Evolutionary conservation across 331 rosid genomes (phyloP).

Genomic region (Malus hybrid): DNA sequence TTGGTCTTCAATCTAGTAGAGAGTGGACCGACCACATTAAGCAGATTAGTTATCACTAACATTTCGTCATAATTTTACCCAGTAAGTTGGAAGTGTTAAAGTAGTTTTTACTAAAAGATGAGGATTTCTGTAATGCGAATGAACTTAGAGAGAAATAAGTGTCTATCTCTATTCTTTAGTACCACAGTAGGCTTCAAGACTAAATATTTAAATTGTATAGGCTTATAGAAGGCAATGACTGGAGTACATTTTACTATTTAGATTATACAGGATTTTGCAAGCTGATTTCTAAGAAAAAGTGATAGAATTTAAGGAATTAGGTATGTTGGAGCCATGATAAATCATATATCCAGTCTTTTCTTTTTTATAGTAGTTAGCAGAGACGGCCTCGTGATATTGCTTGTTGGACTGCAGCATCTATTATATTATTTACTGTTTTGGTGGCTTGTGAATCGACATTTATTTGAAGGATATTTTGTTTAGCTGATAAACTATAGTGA

Average conservation of each 20-base stretch:
- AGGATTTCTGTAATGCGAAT: background rate
- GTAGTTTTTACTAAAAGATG: background rate
- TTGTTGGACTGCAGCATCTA: background rate
- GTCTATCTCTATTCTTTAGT: background rate
- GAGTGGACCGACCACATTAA: background rate
- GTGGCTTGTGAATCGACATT: background rate
- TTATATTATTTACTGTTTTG: background rate
- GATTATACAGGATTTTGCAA: background rate
- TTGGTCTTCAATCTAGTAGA: background rate
- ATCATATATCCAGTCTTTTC: background rate
- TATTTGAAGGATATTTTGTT: background rate
- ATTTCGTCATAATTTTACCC: background rate
- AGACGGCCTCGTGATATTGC: background rate
- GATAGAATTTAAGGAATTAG: background rate
- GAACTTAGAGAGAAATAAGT: background rate
- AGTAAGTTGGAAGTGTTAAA: background rate
- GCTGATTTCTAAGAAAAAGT: background rate
- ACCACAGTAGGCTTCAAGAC: background rate
- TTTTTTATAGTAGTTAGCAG: background rate
- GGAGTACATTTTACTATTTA: background rate
- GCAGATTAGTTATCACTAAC: background rate
- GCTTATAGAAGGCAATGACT: background rate
- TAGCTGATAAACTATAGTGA: background rate
- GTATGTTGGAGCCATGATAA: background rate
- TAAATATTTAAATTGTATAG: background rate